Evolutionary conservation across 1,284 basidiomycete genomes (phyloP).

Genomic region (Ceratobasidium sp.): DNA sequence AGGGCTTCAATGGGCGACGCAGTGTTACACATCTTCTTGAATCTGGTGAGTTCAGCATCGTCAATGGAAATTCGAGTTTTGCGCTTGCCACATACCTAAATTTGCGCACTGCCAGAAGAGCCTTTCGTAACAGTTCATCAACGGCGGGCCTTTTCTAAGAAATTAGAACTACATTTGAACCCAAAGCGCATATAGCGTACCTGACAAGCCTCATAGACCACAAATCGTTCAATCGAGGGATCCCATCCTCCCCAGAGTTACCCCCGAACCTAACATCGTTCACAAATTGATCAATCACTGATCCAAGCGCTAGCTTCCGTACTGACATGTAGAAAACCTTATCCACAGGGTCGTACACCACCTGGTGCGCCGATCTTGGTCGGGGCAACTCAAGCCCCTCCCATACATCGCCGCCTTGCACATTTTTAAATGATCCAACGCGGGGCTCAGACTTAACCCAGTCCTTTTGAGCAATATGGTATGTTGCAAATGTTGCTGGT

Average conservation of each 20-base stretch:
- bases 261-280: slow-evolving; percentile 46
- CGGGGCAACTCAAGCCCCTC: slow-evolving; percentile 58
- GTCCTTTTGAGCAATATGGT: slow-evolving; percentile 41
- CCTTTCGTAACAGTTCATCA: slow-evolving; percentile 46
- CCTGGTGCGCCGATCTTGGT: slow-evolving; percentile 79
- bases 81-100: slow-evolving; percentile 31
- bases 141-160: slow-evolving; percentile 37
- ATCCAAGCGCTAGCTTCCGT: not conserved
- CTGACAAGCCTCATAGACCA: slow-evolving; percentile 78
- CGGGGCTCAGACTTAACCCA: slow-evolving; percentile 38
- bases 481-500: slow-evolving; percentile 47
- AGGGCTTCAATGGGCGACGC: slow-evolving; percentile 74
- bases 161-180: not conserved
- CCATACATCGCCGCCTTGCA: slow-evolving; percentile 32
- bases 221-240: slow-evolving; percentile 73
- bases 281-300: slow-evolving; percentile 56
- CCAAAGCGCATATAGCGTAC: slow-evolving; percentile 58
- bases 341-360: slow-evolving; percentile 65
- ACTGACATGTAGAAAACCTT: slow-evolving; percentile 45
- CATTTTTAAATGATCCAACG: not conserved
- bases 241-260: slow-evolving; percentile 43
- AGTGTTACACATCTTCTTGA: slow-evolving; percentile 81
- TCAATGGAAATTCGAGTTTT: not conserved
- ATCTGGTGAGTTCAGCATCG: slow-evolving; percentile 61
- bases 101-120: slow-evolving; percentile 37